Percentiles rank a stretch among this genome's conserved stretches.
These are phyloP conservation scores for Dictyostelium gargantuum DNA, from an alignment of 208 protist genomes.

Conservation along the genomic window DNA sequence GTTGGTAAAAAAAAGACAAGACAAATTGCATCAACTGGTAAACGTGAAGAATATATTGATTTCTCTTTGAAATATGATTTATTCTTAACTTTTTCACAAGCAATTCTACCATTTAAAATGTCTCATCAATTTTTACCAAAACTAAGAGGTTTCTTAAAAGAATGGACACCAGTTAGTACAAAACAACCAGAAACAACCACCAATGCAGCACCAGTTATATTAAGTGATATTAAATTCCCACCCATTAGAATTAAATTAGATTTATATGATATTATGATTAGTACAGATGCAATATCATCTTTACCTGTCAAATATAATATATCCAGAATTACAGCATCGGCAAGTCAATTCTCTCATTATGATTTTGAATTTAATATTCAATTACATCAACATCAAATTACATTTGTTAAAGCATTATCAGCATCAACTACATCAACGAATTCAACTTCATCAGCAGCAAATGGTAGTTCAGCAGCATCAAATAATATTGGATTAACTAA, in stretches of 20 bases:
- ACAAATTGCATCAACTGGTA: not conserved
- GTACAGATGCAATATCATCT: slow-evolving; percentile 31
- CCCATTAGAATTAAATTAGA: slow-evolving; percentile 38
- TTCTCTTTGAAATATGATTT: slow-evolving; percentile 56
- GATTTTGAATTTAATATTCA: slow-evolving; percentile 51
- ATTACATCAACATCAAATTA: slow-evolving; percentile 59
- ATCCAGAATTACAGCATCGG: not conserved
- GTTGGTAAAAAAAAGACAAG: slow-evolving; percentile 52
- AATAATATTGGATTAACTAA: not conserved
- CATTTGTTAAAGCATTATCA: not conserved
- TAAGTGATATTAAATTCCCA: slow-evolving; percentile 17
- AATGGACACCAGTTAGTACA: slow-evolving; percentile 15
- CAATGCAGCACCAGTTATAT: not conserved
- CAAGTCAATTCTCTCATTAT: slow-evolving; percentile 20
- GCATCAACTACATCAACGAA: not conserved
- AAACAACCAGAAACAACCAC: not conserved
- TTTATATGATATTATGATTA: slow-evolving; percentile 44
- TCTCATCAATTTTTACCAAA: slow-evolving; percentile 63
- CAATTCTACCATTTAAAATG: slow-evolving; percentile 53
- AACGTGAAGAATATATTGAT: slow-evolving; percentile 56
- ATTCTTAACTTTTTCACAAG: slow-evolving; percentile 21
- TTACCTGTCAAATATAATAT: slow-evolving; percentile 56
- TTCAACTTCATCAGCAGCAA: not conserved
- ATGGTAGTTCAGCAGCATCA: no score
- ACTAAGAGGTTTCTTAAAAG: slow-evolving; percentile 21